Conservation (phyloP, 1,284 basidiomycete species). For the Ganoderma lucidum region DNA sequence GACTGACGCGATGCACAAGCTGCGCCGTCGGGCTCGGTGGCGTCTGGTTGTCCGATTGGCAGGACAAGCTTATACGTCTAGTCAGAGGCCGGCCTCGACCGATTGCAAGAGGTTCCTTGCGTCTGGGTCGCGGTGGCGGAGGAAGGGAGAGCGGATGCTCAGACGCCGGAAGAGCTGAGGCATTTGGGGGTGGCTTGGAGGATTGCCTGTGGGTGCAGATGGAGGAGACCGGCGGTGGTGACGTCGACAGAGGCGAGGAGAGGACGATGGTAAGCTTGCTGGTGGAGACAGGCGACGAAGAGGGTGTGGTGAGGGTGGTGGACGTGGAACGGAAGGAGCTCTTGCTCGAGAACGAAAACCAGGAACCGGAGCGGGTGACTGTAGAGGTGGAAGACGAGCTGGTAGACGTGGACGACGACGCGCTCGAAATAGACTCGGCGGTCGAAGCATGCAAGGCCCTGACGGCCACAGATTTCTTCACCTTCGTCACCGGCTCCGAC, state of each 20-base stretch:
- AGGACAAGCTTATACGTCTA: slow-evolving; percentile 9
- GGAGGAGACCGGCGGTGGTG: slow-evolving; percentile 25
- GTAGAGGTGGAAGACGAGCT: slow-evolving; percentile 42
- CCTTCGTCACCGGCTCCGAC: slow-evolving; percentile 28
- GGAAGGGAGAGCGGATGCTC: slow-evolving; percentile 31
- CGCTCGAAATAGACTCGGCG: slow-evolving; percentile 28
- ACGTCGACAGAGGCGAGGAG: slow-evolving; percentile 33
- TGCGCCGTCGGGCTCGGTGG: slow-evolving; percentile 14
- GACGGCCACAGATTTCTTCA: slow-evolving; percentile 18
- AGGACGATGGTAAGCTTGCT: slow-evolving; percentile 38
- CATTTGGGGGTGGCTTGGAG: slow-evolving; percentile 21
- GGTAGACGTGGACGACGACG: slow-evolving; percentile 43
- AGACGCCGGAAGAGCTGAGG: slow-evolving; percentile 18
- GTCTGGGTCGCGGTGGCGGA: slow-evolving; percentile 18
- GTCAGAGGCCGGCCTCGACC: slow-evolving; percentile 36
- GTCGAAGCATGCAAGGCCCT: slow-evolving; percentile 29
- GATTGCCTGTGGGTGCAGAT: slow-evolving; percentile 17
- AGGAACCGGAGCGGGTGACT: slow-evolving; percentile 55
- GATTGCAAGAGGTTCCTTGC: slow-evolving; percentile 28
- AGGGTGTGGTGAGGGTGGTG: slow-evolving; percentile 45
- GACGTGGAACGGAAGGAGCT: slow-evolving; percentile 40
- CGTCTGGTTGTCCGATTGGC: slow-evolving; percentile 22
- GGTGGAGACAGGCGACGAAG: slow-evolving; percentile 50
- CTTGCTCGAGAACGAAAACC: slow-evolving; percentile 62
- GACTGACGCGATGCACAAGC: slow-evolving; percentile 46